Base-by-base conservation (phyloP, 2,329 filamentous ascomycete genomes). In the Ascochyta koolunga region DNA sequence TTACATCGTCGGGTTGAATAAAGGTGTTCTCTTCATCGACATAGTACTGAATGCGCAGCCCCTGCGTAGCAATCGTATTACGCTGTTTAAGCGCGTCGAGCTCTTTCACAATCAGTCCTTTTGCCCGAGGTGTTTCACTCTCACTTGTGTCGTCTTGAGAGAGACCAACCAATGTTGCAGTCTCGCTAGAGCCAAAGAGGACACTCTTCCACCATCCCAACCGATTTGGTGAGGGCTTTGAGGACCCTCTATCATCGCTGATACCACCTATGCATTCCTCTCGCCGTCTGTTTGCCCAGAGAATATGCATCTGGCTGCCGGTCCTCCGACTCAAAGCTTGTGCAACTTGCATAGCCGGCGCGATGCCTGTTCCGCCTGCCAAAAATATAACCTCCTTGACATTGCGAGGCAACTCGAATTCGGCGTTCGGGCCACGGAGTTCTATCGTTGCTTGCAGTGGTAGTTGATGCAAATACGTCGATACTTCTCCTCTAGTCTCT, bases 341-440 rank as follows among this genome's bases (percentile, higher is more conserved):
- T 1, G 87, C 90, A 35, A 89, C 84, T 76, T 98, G 93, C 73
- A 98, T 76, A 7, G 93, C 95, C 0, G 93, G 91, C 15, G 91
- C 92, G 64, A 99, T 89, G 1, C 95, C 93, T 0, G 95, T 99
- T 0, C 95, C 95, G 2, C 93, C 95, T 1, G 93, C 95, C 19
- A 98, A 78, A 68, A 98, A 96, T 2, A 97, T 79, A 2, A 97
- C 80, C 54, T 83, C 79, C 43, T 77, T 73, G 22, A 84, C 79
- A 50, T 82, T 74, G 18, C 69, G 68, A 4, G 84, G 82, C 6
- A 89, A 73, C 19, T 78, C 74, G 58, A 88, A 90, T 40, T 93
- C 91, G 1, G 85, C 73, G 62, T 89, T 85, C 3, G 93, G 92
- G 0, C 95, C 93, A 36, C 95, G 84, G 36, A 97, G 76, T 70